A percentile compares a stretch with the other conserved stretches of the same genome.
Evolutionary conservation across 805 yeast species (phyloP).

Genomic region (Helenozyma baotianmanensis): DNA sequence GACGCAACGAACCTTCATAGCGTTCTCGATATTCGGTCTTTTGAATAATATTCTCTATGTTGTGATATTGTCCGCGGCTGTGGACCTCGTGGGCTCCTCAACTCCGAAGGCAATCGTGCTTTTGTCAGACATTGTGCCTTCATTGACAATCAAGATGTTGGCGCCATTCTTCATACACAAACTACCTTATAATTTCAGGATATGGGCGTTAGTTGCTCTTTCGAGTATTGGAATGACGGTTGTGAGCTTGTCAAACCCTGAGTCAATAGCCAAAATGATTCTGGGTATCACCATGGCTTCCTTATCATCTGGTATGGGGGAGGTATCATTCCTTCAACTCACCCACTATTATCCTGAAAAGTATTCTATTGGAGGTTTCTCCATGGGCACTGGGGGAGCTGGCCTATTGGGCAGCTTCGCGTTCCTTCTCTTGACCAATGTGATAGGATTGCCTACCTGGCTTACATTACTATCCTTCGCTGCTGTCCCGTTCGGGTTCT

Average conservation of each 20-base stretch:
- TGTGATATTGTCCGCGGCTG: constrained; percentile 86
- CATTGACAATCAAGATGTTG: constrained; percentile 61
- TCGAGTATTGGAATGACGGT: constrained; percentile 73
- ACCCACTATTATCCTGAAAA: constrained; percentile 67
- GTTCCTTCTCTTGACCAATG: constrained; percentile 68
- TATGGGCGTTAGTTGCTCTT: constrained; percentile 49
- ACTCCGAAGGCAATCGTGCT: constrained; percentile 84
- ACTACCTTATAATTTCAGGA: constrained; percentile 54
- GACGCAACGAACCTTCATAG: constrained; percentile 35
- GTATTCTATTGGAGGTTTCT: constrained; percentile 75
- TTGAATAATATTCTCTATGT: constrained; percentile 87
- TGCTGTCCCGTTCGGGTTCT: constrained; percentile 49
- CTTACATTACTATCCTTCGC: constrained; percentile 53
- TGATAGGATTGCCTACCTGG: constrained; percentile 53
- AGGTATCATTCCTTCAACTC: constrained; percentile 78
- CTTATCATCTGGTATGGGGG: constrained; percentile 84
- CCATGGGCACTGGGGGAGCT: constrained; percentile 95
- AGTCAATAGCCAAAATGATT: constrained; percentile 38
- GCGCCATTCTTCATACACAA: constrained; percentile 79
- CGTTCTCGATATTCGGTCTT: constrained; percentile 82
- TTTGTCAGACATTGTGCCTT: constrained; percentile 82
- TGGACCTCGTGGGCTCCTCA: constrained; percentile 79
- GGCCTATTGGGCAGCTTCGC: constrained; percentile 79
- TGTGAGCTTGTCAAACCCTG: constrained; percentile 41
- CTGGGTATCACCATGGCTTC: constrained; percentile 79